A percentile compares a stretch with the other conserved stretches of the same genome.
Evolutionary conservation across 2,329 filamentous ascomycete genomes (phyloP).

Genomic region (Aspergillus luchuensis): DNA sequence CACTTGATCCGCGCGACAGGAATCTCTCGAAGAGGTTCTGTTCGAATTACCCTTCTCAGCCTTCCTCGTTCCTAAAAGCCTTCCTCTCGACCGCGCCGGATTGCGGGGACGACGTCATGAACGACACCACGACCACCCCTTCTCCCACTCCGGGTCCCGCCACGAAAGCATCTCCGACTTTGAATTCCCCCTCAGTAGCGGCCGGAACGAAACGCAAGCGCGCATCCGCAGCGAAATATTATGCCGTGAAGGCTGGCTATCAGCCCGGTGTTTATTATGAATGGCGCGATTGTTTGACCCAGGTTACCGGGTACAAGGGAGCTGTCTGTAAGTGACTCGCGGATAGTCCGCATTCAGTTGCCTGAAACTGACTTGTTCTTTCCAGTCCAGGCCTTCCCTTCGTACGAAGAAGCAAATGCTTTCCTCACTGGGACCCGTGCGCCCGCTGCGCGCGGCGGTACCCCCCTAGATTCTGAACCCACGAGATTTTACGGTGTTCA

Average conservation of each 20-base stretch:
- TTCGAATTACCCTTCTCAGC: not conserved
- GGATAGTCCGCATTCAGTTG: not conserved
- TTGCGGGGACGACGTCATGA: constrained; percentile 26
- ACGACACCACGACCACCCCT: constrained; percentile 36
- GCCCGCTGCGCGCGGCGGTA: constrained; percentile 34
- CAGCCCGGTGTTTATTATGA: constrained; percentile 64
- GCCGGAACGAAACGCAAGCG: constrained; percentile 60
- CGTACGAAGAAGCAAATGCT: constrained; percentile 72
- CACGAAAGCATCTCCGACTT: constrained; percentile 29
- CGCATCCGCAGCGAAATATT: constrained; percentile 57
- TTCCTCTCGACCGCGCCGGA: constrained; percentile 1
- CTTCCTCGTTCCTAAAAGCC: not conserved
- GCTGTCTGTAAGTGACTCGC: constrained; percentile 63
- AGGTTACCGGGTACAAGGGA: constrained; percentile 65
- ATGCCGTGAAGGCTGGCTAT: constrained; percentile 63
- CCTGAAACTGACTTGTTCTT: not conserved
- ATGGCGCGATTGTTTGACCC: constrained; percentile 63
- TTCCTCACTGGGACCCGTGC: constrained; percentile 68
- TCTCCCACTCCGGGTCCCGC: constrained; percentile 39
- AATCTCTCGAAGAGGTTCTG: constrained; percentile 12
- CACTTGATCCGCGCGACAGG: constrained; percentile 16
- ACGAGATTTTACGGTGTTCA: constrained; percentile 64
- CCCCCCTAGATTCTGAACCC: constrained; percentile 39
- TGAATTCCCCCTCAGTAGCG: constrained; percentile 34
- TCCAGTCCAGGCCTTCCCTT: constrained; percentile 77